These are phyloP conservation scores for Mortierella sp. DNA, from an alignment of 371 early-diverging fungal species.

Conservation along the genomic window DNA sequence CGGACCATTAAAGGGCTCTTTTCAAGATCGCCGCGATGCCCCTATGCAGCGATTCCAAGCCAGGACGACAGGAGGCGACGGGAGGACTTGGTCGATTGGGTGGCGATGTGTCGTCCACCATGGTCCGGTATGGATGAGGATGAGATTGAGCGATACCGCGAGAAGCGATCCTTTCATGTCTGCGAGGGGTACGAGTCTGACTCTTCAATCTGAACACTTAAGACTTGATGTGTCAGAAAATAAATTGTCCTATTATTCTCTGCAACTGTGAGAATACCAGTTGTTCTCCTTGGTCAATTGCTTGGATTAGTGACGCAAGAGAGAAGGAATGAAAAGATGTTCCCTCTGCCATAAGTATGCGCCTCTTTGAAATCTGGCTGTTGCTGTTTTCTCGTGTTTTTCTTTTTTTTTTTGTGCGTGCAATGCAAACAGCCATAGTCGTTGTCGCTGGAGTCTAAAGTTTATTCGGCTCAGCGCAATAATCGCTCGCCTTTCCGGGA, in stretches of 20 bases:
- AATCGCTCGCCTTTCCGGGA: no score
- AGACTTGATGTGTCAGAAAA: neutral
- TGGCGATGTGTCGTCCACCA: neutral
- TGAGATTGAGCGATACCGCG: neutral
- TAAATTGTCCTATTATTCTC: neutral
- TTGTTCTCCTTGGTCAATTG: no score
- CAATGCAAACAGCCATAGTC: no score
- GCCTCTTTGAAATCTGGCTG: no score
- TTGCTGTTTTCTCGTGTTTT: no score
- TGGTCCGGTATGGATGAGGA: constrained; percentile 3
- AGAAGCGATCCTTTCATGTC: neutral
- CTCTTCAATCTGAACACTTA: neutral
- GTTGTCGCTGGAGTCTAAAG: no score
- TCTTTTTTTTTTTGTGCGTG: no score
- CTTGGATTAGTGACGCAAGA: no score
- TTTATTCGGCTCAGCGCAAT: no score
- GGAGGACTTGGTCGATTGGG: neutral
- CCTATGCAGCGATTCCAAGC: neutral
- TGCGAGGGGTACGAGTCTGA: neutral
- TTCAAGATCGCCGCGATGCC: neutral
- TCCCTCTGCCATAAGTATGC: no score
- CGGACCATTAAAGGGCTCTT: neutral
- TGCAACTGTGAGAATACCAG: no score
- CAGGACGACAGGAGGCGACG: neutral
- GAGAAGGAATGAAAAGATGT: no score